phyloP scores from a whole-genome alignment of 106 monocot genomes.

The Gastrodia elata region DNA sequence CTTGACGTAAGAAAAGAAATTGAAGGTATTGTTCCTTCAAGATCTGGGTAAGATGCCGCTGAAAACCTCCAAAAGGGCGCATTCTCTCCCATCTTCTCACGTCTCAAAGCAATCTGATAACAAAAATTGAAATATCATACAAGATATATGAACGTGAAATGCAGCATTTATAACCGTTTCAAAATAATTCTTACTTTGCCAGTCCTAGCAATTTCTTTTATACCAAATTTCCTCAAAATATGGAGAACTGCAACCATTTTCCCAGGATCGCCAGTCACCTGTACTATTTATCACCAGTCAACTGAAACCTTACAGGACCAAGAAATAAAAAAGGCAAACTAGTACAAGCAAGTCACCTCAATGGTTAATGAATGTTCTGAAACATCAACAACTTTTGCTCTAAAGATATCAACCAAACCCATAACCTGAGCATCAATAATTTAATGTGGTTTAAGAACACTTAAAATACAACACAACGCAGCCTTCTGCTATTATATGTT shows the following conservation, averaged over 20 bases:
- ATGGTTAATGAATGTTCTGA: conserved; percentile 72
- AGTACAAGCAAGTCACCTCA: conserved; percentile 44
- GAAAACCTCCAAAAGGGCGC: conserved; percentile 97
- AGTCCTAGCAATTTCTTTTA: conserved; percentile 93
- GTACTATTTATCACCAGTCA: conserved; percentile 10
- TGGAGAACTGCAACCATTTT: conserved; percentile 75
- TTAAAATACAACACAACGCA: not conserved
- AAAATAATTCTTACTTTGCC: conserved; percentile 54
- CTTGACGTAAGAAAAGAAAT: conserved; percentile 23
- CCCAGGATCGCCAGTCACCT: conserved; percentile 99
- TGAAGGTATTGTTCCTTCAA: conserved; percentile 28
- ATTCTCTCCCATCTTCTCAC: conserved; percentile 71
- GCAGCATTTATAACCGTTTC: not conserved
- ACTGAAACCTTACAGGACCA: not conserved
- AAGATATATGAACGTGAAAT: not conserved
- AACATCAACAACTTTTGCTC: conserved; percentile 84
- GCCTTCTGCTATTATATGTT: not conserved
- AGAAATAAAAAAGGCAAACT: conserved; percentile 4
- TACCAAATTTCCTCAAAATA: conserved; percentile 81
- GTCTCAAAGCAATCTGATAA: conserved; percentile 82
- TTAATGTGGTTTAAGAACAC: not conserved
- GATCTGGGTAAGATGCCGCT: conserved; percentile 91
- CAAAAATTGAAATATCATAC: not conserved
- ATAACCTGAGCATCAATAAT: conserved; percentile 58
- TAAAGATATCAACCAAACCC: conserved; percentile 78